Conservation (phyloP, 2,329 filamentous ascomycete genomes). For the Colletotrichum spaethianum region DNA sequence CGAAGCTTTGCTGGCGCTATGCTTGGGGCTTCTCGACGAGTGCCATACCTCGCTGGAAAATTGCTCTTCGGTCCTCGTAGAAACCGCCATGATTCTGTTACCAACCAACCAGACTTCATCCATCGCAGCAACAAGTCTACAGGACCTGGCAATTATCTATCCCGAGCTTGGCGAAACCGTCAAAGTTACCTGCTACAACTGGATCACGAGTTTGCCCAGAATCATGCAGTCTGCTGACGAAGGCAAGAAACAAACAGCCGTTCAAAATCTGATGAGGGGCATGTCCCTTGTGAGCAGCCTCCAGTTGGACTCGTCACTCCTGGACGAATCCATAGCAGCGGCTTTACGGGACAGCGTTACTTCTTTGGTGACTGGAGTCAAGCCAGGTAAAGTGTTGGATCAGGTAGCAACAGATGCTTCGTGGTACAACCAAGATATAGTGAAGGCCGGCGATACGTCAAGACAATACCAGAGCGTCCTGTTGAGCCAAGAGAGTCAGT, state of each 20-base stretch:
- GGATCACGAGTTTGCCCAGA: conserved; percentile 85
- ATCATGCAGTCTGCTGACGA: conserved; percentile 90
- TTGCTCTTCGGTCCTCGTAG: conserved; percentile 80
- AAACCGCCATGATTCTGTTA: conserved; percentile 82
- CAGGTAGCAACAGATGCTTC: conserved; percentile 49
- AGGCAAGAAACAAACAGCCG: conserved; percentile 77
- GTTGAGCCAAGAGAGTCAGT: conserved; percentile 76
- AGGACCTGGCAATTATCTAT: conserved; percentile 74
- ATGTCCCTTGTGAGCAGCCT: conserved; percentile 76
- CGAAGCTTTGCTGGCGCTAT: conserved; percentile 77
- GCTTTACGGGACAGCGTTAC: conserved; percentile 83
- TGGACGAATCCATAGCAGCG: conserved; percentile 77
- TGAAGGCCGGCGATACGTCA: conserved; percentile 41
- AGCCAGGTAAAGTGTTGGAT: conserved; percentile 49
- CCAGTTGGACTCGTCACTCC: conserved; percentile 73
- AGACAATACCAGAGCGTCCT: conserved; percentile 72
- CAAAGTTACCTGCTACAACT: conserved; percentile 81
- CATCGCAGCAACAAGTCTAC: conserved; percentile 65
- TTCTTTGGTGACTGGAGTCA: conserved; percentile 54
- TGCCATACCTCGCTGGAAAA: conserved; percentile 81
- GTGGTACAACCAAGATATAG: conserved; percentile 48
- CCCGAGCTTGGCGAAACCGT: conserved; percentile 73
- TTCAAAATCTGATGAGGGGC: conserved; percentile 83
- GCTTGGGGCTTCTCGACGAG: conserved; percentile 81
- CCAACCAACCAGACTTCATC: conserved; percentile 60